Conservation (phyloP, 139 green algal genomes). For the Chlamydomonas schloesseri region DNA sequence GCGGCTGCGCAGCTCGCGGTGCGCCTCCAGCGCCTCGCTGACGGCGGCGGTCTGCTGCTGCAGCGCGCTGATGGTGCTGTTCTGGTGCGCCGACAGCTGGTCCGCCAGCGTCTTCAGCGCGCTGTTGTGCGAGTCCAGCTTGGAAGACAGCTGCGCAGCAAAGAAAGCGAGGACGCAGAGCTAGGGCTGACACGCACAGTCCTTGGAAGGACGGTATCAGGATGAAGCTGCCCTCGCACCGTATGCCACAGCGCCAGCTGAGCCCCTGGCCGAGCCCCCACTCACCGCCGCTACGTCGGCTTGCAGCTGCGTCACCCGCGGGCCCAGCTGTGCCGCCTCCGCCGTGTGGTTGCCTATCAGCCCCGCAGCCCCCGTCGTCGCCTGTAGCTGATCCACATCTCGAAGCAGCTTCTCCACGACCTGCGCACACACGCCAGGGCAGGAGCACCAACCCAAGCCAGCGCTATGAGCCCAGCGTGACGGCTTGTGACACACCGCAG, state of each 20-base stretch:
- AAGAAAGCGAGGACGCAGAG: not conserved
- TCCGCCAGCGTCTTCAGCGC: slow-evolving; percentile 26
- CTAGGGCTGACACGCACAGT: too few species aligned
- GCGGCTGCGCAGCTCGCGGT: not conserved
- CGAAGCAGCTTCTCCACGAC: not conserved
- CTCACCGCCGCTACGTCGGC: not conserved
- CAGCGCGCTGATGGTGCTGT: slow-evolving; percentile 22
- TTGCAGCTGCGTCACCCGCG: not conserved
- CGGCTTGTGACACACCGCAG: too few species aligned
- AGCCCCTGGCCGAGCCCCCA: too few species aligned
- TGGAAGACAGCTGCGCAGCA: not conserved
- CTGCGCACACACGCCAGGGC: not conserved
- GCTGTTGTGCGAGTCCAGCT: slow-evolving; percentile 33
- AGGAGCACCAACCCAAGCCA: not conserved
- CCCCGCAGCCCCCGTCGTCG: too few species aligned
- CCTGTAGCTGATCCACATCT: not conserved
- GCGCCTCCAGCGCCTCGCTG: slow-evolving; percentile 34
- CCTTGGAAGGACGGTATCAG: too few species aligned
- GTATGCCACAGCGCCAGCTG: too few species aligned
- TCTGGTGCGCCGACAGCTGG: slow-evolving; percentile 30
- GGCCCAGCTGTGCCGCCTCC: not conserved
- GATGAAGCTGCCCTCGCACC: too few species aligned
- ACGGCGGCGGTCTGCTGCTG: slow-evolving; percentile 34
- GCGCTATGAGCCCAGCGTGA: too few species aligned
- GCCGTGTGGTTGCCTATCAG: not conserved